Base-by-base conservation (phyloP, 73 alveolate species). In the Paramecium caudatum region DNA sequence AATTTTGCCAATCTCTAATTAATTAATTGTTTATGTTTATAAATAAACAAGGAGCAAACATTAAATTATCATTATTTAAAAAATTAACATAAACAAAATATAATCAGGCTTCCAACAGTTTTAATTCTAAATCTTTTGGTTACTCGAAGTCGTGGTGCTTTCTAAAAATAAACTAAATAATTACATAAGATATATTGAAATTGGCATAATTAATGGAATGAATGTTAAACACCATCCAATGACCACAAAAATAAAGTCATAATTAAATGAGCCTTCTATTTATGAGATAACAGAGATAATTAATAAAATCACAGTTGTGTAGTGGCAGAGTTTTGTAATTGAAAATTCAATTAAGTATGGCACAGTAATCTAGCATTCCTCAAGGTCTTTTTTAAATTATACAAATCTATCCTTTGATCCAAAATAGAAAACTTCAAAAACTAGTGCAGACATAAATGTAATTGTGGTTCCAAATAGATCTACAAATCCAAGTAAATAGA, bases 391-490 rank as follows among this genome's bases (percentile, higher is more conserved):
- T 25, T 41, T 39, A 16, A 74, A 43, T 74, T 39, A 8, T 16
- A 15, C 39, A 41, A 45, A 74, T 74, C 88, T 36, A 6, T 74
- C 62, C 10, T 23, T 23, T 16, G 55, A 41, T 36, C 68, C 43
- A 74, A 74, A 74, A 17, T 74, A 74, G 15, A 30, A 36, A 5
- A 74, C 33, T 45, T 74, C 62, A 43, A 74, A 74, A 15, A 37
- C 17, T 39, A 74, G 21, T 17, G 37, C 65, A 17, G 43, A 45
- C 88, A 74, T 74, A 74, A 39, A 74, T 41, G 69, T 15, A 16
- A 74, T 46, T 9, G 36, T 74, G 21, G 88, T 74, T 37, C 88
- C 93, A 63, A 62, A 86, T 23, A 80, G 61, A 65, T 86, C 93
- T n/a, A 86, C 93, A 62, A 86, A 63, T 41, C 80, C 46, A 17